Base-by-base conservation (phyloP, 106 monocot genomes). In the Phalaenopsis aphrodite region DNA sequence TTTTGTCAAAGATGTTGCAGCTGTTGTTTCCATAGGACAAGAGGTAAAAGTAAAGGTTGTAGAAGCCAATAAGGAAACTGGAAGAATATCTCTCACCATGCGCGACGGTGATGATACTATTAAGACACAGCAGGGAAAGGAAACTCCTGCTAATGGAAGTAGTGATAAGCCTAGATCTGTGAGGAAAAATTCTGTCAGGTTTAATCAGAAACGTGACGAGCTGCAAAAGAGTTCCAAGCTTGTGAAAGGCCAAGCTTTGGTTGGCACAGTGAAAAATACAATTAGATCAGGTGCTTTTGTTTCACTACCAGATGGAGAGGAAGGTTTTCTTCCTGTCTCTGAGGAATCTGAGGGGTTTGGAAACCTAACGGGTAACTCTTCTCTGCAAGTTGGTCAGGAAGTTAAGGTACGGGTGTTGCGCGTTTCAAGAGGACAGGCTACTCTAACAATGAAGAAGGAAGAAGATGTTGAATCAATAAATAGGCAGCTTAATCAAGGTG, bases 361-460 rank as follows among this genome's bases (percentile, higher is more conserved):
- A 61, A 85, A 83, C 72, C 75, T 90, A 78, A 19, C 85, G 12
- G 91, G 96, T 38, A 92, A 76, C 77, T 85, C 93, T 19, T 85
- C 86, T 24, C 75, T 97, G 84, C 86, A 89, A 76, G 85, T 82
- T 56, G 92, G 90, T 37, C 87, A 90, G 76, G 87, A 88, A 82
- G 87, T 98, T 47, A 84, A 83, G 78, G 94, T 91, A 23, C 83
- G 92, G 78, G 90, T 98, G 23, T 58, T 98, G 75, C 88, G 92
- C 39, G 82, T 98, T 81, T 42, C 85, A 38, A 88, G 90, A 87
- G 97, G 92, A 23, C 84, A 91, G 83, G 85, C 79, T 18, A 94
- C 92, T 47, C 81, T 98, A 82, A 94, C 97, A 43, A 98, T 92
- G 97, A 97, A 97, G 72, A 90, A 89, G 76, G 90, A 88, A 85